These are phyloP conservation scores for Spiraea crenata DNA, from an alignment of 331 rosid genomes.

Conservation along the genomic window DNA sequence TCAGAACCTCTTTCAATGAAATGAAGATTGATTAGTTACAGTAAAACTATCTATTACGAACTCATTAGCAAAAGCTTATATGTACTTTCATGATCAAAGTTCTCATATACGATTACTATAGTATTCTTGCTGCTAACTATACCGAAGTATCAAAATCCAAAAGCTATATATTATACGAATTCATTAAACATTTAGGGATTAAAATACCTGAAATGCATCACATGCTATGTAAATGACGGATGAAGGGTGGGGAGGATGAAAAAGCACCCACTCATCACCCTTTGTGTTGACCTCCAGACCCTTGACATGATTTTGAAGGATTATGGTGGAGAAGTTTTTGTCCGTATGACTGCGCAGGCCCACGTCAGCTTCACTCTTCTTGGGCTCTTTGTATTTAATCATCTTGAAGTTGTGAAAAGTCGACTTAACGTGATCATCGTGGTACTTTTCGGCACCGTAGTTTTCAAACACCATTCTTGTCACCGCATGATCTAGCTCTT, in stretches of 20 bases:
- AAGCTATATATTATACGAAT: too few relatives aligned
- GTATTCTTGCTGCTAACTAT: too few relatives aligned
- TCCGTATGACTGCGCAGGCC: slow-evolving; percentile 21
- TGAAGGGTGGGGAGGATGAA: not conserved
- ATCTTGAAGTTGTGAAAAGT: not conserved
- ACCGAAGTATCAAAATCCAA: too few relatives aligned
- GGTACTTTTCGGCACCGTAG: slow-evolving; percentile 12
- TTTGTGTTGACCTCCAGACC: slow-evolving; percentile 17
- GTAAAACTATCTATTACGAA: too few relatives aligned
- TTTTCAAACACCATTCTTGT: slow-evolving; percentile 31
- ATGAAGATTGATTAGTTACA: too few relatives aligned
- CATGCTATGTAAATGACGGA: slow-evolving; percentile 25
- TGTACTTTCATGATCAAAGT: too few relatives aligned
- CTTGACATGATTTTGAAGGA: slow-evolving; percentile 17
- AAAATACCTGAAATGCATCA: slow-evolving; percentile 17
- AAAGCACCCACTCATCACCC: slow-evolving; percentile 11
- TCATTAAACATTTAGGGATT: too few relatives aligned
- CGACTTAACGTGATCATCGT: not conserved
- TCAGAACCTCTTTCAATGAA: too few relatives aligned
- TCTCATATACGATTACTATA: too few relatives aligned
- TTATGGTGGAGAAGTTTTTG: slow-evolving; percentile 4
- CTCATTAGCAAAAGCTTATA: too few relatives aligned
- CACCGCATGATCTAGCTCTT: slow-evolving; percentile 9
- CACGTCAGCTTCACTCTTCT: not conserved
- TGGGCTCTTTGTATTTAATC: slow-evolving; percentile 11